A percentile compares a stretch with the other conserved stretches of the same genome.
Conservation (phyloP, 2,329 filamentous ascomycete genomes). For the Fusarium keratoplasticum region DNA sequence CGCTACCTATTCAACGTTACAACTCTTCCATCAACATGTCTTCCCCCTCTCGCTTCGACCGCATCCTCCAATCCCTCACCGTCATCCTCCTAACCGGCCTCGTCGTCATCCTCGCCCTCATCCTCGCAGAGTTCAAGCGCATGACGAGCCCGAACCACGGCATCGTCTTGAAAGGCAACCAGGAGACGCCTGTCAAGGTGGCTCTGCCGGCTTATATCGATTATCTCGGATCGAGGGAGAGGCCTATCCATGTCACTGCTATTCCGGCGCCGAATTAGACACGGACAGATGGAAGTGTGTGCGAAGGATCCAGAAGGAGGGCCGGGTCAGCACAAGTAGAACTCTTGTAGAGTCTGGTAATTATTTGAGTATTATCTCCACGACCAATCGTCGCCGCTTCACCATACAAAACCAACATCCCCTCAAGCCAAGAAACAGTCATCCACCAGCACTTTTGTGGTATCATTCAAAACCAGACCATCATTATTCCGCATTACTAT, state of each 20-base stretch:
- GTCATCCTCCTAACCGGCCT: slow-evolving; percentile 15
- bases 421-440: not conserved
- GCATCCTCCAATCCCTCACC: not conserved
- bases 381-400: not conserved
- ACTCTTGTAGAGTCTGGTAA: not conserved
- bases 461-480: slow-evolving; percentile 16
- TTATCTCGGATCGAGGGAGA: not conserved
- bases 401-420: not conserved
- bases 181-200: not conserved
- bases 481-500: not conserved
- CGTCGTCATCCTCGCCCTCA: slow-evolving; percentile 19
- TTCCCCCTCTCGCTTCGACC: not conserved
- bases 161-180: not conserved
- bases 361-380: not conserved
- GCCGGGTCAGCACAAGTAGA: not conserved
- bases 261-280: not conserved
- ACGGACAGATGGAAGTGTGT: not conserved
- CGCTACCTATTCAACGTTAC: not conserved
- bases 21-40: not conserved
- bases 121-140: slow-evolving; percentile 28
- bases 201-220: not conserved
- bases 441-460: slow-evolving; percentile 19
- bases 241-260: not conserved
- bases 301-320: not conserved
- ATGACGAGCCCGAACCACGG: slow-evolving; percentile 10